Percentiles rank a stretch among this genome's conserved stretches.
phyloP scores from a whole-genome alignment of 2,329 filamentous ascomycete genomes.

The Dactylellina sp. region DNA sequence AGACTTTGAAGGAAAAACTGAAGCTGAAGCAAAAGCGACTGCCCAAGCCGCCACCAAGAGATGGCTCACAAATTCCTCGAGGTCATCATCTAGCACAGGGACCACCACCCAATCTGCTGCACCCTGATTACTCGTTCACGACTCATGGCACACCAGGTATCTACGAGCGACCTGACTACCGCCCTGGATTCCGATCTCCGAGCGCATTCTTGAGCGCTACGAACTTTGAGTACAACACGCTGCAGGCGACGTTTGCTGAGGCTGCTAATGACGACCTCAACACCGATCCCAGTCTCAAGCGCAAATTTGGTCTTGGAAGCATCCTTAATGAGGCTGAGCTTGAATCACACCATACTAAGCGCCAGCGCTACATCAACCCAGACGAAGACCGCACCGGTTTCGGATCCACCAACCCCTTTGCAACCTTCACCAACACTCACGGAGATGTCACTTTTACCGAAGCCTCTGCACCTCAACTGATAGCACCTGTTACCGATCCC shows the following conservation, averaged over 20 bases:
- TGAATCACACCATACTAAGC: slow-evolving; percentile 40
- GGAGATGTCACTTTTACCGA: slow-evolving; percentile 53
- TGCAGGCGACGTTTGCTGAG: slow-evolving; percentile 38
- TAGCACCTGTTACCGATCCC: slow-evolving; percentile 48
- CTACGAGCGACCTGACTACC: slow-evolving; percentile 51
- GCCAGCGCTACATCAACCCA: slow-evolving; percentile 39
- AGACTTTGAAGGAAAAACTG: slow-evolving; percentile 54
- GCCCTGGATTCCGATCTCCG: slow-evolving; percentile 44
- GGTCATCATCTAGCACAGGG: slow-evolving; percentile 25
- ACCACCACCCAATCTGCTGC: slow-evolving; percentile 19
- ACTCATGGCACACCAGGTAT: slow-evolving; percentile 42
- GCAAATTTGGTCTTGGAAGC: slow-evolving; percentile 42
- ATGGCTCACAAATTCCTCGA: slow-evolving; percentile 31
- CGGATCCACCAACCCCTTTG: slow-evolving; percentile 33
- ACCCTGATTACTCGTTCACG: slow-evolving; percentile 48
- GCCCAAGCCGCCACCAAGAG: slow-evolving; percentile 51
- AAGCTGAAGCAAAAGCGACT: slow-evolving; percentile 54
- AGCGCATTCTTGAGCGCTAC: slow-evolving; percentile 43
- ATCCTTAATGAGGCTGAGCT: slow-evolving; percentile 55
- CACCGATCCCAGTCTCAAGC: slow-evolving; percentile 49
- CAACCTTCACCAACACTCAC: slow-evolving; percentile 43
- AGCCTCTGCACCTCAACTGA: slow-evolving; percentile 37
- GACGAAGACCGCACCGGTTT: slow-evolving; percentile 28
- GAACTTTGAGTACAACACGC: slow-evolving; percentile 47
- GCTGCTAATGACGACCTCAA: slow-evolving; percentile 43